Evolutionary conservation across 495 filamentous ascomycete species (phyloP).

Genomic region (Xylaria venustula): DNA sequence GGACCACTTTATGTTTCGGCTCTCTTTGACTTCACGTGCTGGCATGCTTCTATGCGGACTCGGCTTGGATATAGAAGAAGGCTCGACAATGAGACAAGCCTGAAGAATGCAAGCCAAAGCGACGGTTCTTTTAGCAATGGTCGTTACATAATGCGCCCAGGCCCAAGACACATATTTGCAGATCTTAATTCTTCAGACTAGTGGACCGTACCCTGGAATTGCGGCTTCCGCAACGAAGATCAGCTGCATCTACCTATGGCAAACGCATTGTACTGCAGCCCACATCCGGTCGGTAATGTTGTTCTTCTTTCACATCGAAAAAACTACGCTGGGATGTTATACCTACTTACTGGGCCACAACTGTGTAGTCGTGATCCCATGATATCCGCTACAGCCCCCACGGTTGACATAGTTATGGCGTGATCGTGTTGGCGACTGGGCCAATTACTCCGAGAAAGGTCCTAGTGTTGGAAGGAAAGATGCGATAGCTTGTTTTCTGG

Average conservation of each 20-base stretch:
- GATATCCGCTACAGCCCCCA: no score
- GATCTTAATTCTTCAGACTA: background rate
- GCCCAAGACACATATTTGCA: conserved; percentile 5
- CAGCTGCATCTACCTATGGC: background rate
- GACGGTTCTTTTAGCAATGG: background rate
- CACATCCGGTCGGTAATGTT: background rate
- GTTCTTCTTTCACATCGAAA: no score
- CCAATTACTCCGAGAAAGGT: no score
- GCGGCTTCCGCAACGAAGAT: background rate
- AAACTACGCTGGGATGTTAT: no score
- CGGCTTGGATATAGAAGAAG: background rate
- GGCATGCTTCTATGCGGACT: background rate
- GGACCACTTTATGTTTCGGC: background rate
- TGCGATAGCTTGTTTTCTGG: no score
- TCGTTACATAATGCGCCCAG: background rate
- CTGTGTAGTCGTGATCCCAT: no score
- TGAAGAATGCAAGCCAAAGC: no score
- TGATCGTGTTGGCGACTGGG: no score
- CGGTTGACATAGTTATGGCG: no score
- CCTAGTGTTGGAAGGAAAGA: no score
- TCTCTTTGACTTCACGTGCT: background rate
- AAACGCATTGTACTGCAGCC: background rate
- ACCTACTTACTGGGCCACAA: no score
- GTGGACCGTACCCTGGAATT: background rate
- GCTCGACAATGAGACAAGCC: background rate